These are phyloP conservation scores for Cerioporus squamosus DNA, from an alignment of 1,284 basidiomycete species.

Conservation along the genomic window DNA sequence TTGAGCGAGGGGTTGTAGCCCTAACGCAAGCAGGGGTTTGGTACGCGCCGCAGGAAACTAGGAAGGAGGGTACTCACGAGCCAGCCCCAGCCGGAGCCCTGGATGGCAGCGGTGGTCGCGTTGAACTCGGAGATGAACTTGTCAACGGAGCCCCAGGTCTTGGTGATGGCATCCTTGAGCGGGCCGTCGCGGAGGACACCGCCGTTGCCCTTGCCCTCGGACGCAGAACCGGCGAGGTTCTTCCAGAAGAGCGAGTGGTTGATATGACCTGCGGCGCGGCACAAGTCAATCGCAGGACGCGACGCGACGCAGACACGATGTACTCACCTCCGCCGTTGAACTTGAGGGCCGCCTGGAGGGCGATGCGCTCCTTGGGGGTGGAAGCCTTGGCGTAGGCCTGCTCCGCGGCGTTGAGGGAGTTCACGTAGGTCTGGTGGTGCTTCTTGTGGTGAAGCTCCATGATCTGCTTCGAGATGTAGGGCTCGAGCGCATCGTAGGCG, in stretches of 20 bases:
- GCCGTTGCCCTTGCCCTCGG: no score
- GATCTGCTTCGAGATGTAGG: constrained; percentile 81
- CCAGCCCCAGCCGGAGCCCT: constrained; percentile 99
- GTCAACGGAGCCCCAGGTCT: constrained; percentile 74
- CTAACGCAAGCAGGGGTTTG: no score
- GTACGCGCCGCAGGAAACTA: no score
- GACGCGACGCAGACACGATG: no score
- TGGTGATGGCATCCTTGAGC: constrained; percentile 71
- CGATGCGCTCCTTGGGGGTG: constrained; percentile 80
- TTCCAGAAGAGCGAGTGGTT: constrained; percentile 96
- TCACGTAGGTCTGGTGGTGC: constrained; percentile 86
- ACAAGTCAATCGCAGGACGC: no score
- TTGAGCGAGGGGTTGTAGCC: constrained; percentile 74
- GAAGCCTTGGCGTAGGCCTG: constrained; percentile 65
- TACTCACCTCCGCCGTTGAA: constrained; percentile 71
- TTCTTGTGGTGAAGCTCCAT: constrained; percentile 88
- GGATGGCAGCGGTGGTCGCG: constrained; percentile 88
- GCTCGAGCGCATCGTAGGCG: constrained; percentile 68
- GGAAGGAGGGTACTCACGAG: no score
- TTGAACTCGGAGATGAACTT: constrained; percentile 85
- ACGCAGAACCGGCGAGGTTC: no score
- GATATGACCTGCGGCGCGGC: no score
- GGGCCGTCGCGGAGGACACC: constrained; percentile 67
- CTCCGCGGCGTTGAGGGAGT: constrained; percentile 78
- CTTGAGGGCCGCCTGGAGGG: constrained; percentile 73